Percentiles rank a stretch among this genome's conserved stretches.
Conservation (phyloP, 805 yeast genomes). For the Saccharomycopsis selenospora region DNA sequence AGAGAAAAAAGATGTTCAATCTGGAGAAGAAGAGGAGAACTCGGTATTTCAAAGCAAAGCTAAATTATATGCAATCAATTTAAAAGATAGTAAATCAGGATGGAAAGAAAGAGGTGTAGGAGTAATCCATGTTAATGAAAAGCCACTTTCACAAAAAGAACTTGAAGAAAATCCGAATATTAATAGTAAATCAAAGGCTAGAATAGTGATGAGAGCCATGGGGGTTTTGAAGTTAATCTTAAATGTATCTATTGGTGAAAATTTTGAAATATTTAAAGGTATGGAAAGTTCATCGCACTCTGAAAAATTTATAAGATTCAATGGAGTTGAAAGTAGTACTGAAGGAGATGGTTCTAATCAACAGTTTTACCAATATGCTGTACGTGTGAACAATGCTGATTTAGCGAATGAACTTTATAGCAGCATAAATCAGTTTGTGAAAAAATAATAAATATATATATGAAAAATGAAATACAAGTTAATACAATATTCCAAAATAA, state of each 20-base stretch:
- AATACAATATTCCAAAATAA: too few species aligned
- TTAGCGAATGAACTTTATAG: slow-evolving; percentile 53
- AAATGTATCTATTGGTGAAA: slow-evolving; percentile 56
- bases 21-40: slow-evolving; percentile 88
- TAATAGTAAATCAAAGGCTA: slow-evolving; percentile 32
- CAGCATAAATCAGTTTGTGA: slow-evolving; percentile 30
- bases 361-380: slow-evolving; percentile 74
- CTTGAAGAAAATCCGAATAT: slow-evolving; percentile 27
- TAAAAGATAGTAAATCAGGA: slow-evolving; percentile 59
- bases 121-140: slow-evolving; percentile 65
- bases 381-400: slow-evolving; percentile 60
- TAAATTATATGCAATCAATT: slow-evolving; percentile 68
- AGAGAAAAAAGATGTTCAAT: slow-evolving; percentile 51
- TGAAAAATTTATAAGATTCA: slow-evolving; percentile 74
- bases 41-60: slow-evolving; percentile 64
- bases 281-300: slow-evolving; percentile 79
- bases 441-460: background rate
- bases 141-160: slow-evolving; percentile 21
- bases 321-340: slow-evolving; percentile 44
- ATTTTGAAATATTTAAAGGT: slow-evolving; percentile 61
- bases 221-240: slow-evolving; percentile 77
- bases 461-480: too few species aligned
- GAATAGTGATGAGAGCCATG: slow-evolving; percentile 87
- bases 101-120: slow-evolving; percentile 98
- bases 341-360: slow-evolving; percentile 26